Evolutionary conservation across 805 yeast genomes (phyloP).

Genomic region (Scheffersomyces coipomensis): DNA sequence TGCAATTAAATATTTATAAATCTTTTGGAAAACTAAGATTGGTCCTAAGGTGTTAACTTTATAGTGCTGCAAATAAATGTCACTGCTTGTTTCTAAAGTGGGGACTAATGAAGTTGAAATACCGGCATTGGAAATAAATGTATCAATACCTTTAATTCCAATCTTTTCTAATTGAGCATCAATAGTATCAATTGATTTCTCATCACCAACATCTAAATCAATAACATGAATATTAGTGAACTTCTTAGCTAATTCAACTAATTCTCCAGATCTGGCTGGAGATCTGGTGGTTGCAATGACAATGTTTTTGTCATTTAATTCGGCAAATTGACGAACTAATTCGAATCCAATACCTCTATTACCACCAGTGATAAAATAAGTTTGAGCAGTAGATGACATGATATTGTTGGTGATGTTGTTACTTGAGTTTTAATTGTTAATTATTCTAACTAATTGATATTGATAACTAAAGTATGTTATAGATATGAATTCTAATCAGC

Average conservation of each 20-base stretch:
- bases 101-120: not conserved
- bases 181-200: constrained; percentile 12
- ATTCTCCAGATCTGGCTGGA: constrained; percentile 19
- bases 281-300: constrained; percentile 41
- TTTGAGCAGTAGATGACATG: not conserved
- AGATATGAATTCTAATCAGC: too few species aligned
- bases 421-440: too few species aligned
- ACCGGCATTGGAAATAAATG: constrained; percentile 35
- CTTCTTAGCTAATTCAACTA: constrained; percentile 4
- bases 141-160: constrained; percentile 31
- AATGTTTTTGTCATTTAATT: constrained; percentile 20
- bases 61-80: not conserved
- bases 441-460: too few species aligned
- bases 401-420: too few species aligned
- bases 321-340: constrained; percentile 22
- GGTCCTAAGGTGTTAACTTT: not conserved
- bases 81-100: not conserved
- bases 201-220: constrained; percentile 14
- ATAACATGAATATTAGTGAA: constrained; percentile 11
- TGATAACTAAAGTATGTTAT: too few species aligned
- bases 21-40: not conserved
- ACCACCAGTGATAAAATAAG: constrained; percentile 32
- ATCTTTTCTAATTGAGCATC: constrained; percentile 7
- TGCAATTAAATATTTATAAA: not conserved
- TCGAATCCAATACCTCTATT: constrained; percentile 42